Evolutionary conservation across 2,329 filamentous ascomycete species (phyloP), one percentile per base, ranked within the genome.

Genomic region (Stromatinia cepivora): DNA sequence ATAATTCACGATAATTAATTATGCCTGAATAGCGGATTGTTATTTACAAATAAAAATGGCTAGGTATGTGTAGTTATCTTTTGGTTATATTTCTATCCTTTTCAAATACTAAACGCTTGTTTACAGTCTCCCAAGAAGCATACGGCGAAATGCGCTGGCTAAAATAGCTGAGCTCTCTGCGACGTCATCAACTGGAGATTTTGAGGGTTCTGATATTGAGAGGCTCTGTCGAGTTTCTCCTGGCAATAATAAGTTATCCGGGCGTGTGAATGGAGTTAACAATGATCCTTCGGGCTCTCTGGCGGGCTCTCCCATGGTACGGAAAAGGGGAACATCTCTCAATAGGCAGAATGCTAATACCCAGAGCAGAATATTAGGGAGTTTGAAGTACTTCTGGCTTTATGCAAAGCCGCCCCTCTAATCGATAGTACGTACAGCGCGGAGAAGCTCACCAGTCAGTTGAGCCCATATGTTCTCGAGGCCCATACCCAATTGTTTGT

Each of bases 331-430:
- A 34, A 45, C 8, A 11, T 54, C 28, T 34, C 25, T 15, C 17
- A 11, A 20, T 42, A 8, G 50, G 54, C 31, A 57, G 39, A 53
- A 71, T 61, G 50, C 62, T 71, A 59, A 71, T 46, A 52, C 28
- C n/a, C 20, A n/a, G 48, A 25, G 39, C 57, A 96, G 93, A 92
- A 90, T 66, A 88, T 94, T 67, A 90, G 92, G 76, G 96, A 99
- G 83, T 90, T 97, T 74, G 94, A 99, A 79, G 92, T 97, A 66
- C 85, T 99, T 36, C 82, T 98, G 36, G 93, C 95, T 56, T 85
- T 99, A 36, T 98, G 94, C 83, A 94, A 94, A 81, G 92, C 94
- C 66, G 92, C 94, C 4, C 90, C 93, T 5, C 86, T 88, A 34
- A 85, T 98, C 36, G 85, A 89, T 66, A 89, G 88, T 58, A 80